Evolutionary conservation across 306 rosid genomes (phyloP).

Genomic region (Gillenia trifoliata): DNA sequence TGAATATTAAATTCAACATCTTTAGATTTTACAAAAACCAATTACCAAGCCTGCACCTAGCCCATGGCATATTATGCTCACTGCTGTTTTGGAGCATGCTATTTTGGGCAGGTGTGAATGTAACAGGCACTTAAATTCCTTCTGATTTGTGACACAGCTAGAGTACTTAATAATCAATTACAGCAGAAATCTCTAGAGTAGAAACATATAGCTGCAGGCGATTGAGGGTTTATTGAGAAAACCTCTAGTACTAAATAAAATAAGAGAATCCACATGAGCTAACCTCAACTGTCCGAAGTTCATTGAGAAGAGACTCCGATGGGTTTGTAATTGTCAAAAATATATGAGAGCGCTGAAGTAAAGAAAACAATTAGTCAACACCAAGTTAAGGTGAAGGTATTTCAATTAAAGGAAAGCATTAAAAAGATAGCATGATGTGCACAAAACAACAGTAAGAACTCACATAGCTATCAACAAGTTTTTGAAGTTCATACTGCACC

Average conservation of each 20-base stretch:
- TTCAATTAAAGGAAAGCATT: background rate
- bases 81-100: background rate
- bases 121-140: background rate
- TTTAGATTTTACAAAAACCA: background rate
- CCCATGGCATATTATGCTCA: background rate
- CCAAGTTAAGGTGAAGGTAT: conserved; percentile 11
- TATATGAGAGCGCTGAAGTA: conserved; percentile 71
- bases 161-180: background rate
- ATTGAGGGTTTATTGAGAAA: background rate
- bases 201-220: background rate
- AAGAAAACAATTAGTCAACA: conserved; percentile 30
- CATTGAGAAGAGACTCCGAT: conserved; percentile 88
- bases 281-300: conserved; percentile 89
- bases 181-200: background rate
- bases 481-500: conserved; percentile 76
- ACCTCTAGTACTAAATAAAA: background rate
- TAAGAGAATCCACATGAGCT: conserved; percentile 20
- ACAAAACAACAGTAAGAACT: conserved; percentile 29
- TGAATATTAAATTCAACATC: background rate
- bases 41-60: background rate
- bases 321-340: conserved; percentile 71
- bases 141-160: background rate
- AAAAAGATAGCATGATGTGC: conserved; percentile 13
- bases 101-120: background rate
- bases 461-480: conserved; percentile 78